A percentile compares a stretch with the other conserved stretches of the same genome.
phyloP scores from a whole-genome alignment of 805 yeast species.

The Candida alai region DNA sequence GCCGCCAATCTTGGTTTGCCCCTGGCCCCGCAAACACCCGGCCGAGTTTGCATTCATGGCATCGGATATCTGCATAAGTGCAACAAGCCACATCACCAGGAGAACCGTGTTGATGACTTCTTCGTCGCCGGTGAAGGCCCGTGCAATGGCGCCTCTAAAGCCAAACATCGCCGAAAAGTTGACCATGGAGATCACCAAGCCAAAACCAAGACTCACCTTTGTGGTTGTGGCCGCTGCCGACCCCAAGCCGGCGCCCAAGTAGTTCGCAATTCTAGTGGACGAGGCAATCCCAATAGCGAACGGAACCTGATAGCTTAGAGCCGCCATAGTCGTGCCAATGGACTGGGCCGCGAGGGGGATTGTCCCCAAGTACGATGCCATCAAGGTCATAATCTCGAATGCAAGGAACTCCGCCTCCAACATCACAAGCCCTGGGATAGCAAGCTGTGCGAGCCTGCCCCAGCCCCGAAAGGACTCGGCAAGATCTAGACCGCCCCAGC shows the following conservation, averaged over 20 bases:
- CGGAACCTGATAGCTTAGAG: constrained; percentile 52
- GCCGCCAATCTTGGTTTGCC: constrained; percentile 64
- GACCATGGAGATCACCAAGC: constrained; percentile 28
- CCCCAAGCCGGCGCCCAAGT: constrained; percentile 45
- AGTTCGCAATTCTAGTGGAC: constrained; percentile 55
- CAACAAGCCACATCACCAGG: constrained; percentile 56
- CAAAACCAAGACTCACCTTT: constrained; percentile 34
- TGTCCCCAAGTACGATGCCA: constrained; percentile 54
- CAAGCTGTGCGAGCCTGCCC: constrained; percentile 41
- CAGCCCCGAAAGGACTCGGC: constrained; percentile 42
- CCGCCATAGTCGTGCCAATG: constrained; percentile 45
- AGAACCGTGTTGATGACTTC: constrained; percentile 51
- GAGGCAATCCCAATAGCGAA: constrained; percentile 58
- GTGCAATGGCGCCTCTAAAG: constrained; percentile 33
- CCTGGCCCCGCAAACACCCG: constrained; percentile 77
- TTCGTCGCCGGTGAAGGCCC: constrained; percentile 56
- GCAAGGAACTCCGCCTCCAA: constrained; percentile 59
- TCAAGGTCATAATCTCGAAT: constrained; percentile 52
- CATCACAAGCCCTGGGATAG: constrained; percentile 56
- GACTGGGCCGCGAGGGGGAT: constrained; percentile 50
- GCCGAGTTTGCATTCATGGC: constrained; percentile 69
- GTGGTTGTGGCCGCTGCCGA: constrained; percentile 34
- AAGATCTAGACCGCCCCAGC: constrained; percentile 45
- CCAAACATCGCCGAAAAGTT: constrained; percentile 28
- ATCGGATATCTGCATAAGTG: constrained; percentile 68